Conservation (phyloP, 192 early-diverging fungal genomes). For the Cladochytrium replicatum region DNA sequence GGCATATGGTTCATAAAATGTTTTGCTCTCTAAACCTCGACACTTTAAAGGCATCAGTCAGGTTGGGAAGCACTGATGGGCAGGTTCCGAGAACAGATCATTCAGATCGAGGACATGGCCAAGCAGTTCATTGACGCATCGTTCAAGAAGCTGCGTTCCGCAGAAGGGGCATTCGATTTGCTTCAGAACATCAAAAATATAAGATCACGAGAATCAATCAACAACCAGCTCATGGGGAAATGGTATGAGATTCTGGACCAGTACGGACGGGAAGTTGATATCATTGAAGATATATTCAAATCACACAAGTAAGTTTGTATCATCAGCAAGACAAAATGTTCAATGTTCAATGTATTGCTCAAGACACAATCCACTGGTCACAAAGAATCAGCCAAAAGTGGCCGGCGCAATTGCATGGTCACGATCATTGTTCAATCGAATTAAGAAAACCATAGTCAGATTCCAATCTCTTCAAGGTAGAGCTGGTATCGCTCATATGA, state of each 20-base stretch:
- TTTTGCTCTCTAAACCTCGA: not conserved
- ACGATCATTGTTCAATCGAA: constrained; percentile 41
- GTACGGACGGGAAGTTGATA: constrained; percentile 51
- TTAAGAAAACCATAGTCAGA: constrained; percentile 55
- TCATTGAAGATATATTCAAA: constrained; percentile 52
- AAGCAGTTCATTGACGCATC: constrained; percentile 57
- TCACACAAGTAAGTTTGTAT: constrained; percentile 33
- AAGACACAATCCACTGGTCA: constrained; percentile 42
- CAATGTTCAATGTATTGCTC: constrained; percentile 11
- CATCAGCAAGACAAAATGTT: constrained; percentile 1
- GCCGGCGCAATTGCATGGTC: constrained; percentile 54
- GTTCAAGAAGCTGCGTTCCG: constrained; percentile 53
- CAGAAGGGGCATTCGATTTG: constrained; percentile 53
- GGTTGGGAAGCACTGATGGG: constrained; percentile 51
- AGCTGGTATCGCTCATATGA: not conserved
- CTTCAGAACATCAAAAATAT: constrained; percentile 60
- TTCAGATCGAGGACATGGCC: constrained; percentile 59
- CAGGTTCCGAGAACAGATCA: constrained; percentile 53
- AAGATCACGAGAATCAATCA: constrained; percentile 46
- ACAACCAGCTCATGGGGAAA: constrained; percentile 55
- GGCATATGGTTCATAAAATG: not conserved
- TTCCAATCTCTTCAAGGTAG: constrained; percentile 52
- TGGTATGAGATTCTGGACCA: constrained; percentile 58
- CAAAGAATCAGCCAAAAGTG: constrained; percentile 53
- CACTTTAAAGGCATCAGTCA: constrained; percentile 31